phyloP scores from a whole-genome alignment of 2,329 filamentous ascomycete species.

The Hypoxylon sp. region DNA sequence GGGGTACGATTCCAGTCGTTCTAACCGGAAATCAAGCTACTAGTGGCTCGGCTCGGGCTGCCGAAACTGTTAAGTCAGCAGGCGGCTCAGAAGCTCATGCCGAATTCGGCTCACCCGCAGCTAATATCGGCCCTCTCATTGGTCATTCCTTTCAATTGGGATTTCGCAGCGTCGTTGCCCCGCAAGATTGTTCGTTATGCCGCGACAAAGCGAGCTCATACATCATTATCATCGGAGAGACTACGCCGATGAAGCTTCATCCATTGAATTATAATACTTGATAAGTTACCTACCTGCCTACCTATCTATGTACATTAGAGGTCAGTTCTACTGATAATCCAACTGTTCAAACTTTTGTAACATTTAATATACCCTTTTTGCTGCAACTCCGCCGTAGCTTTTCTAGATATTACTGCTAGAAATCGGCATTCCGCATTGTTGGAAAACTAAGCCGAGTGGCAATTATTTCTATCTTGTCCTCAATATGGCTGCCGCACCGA shows the following conservation, averaged over 20 bases:
- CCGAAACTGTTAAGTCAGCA: constrained; percentile 16
- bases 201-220: constrained; percentile 46
- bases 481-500: constrained; percentile 48
- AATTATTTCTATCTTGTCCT: constrained; percentile 11
- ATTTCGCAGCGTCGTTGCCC: constrained; percentile 30
- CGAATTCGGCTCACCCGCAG: constrained; percentile 43
- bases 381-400: not conserved
- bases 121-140: constrained; percentile 34
- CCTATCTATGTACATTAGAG: constrained; percentile 9
- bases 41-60: constrained; percentile 14
- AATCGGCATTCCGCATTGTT: constrained; percentile 6
- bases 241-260: constrained; percentile 39
- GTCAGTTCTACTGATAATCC: constrained; percentile 7
- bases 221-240: constrained; percentile 41
- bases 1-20: constrained; percentile 12
- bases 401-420: not conserved
- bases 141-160: constrained; percentile 31
- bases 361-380: constrained; percentile 19
- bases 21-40: constrained; percentile 11
- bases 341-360: constrained; percentile 2
- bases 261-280: constrained; percentile 19
- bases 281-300: constrained; percentile 21
- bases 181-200: constrained; percentile 38
- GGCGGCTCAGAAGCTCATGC: constrained; percentile 37
- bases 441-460: not conserved